phyloP scores from a whole-genome alignment of 306 rosid species.

The Trifolium fragiferum region DNA sequence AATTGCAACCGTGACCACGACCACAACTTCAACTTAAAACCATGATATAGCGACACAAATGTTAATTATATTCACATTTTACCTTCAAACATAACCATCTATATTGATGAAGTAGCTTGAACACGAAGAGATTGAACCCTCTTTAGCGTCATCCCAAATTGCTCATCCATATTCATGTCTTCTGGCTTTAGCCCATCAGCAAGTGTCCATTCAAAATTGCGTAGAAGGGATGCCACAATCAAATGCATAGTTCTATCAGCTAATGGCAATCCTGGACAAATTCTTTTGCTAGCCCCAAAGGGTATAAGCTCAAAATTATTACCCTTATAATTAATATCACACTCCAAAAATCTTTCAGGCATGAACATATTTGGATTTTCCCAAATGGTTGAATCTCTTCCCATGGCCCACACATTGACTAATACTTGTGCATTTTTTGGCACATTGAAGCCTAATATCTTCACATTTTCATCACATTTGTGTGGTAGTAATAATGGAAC shows the following conservation, averaged over 20 bases:
- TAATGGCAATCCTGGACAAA: constrained; percentile 2
- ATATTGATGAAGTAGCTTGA: not conserved
- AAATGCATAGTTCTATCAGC: not conserved
- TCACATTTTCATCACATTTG: not conserved
- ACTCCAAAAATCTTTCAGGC: not conserved
- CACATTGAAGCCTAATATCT: not conserved
- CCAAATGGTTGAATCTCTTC: not conserved
- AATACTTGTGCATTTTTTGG: not conserved
- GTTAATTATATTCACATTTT: not conserved
- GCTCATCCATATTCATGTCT: not conserved
- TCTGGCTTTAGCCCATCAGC: not conserved
- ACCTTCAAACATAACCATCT: not conserved
- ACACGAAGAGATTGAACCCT: not conserved
- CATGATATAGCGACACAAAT: no score
- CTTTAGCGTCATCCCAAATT: not conserved
- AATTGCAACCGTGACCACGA: no score
- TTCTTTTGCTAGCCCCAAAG: not conserved
- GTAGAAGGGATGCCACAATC: constrained; percentile 3
- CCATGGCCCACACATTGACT: constrained; percentile 1
- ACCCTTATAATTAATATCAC: not conserved
- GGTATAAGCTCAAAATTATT: not conserved
- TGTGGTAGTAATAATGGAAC: not conserved
- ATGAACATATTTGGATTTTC: not conserved
- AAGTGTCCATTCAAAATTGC: not conserved
- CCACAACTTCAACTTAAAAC: no score